A percentile compares a stretch with the other conserved stretches of the same genome.
Conservation (phyloP, 192 early-diverging fungal genomes). For the Funneliformis geosporum region DNA sequence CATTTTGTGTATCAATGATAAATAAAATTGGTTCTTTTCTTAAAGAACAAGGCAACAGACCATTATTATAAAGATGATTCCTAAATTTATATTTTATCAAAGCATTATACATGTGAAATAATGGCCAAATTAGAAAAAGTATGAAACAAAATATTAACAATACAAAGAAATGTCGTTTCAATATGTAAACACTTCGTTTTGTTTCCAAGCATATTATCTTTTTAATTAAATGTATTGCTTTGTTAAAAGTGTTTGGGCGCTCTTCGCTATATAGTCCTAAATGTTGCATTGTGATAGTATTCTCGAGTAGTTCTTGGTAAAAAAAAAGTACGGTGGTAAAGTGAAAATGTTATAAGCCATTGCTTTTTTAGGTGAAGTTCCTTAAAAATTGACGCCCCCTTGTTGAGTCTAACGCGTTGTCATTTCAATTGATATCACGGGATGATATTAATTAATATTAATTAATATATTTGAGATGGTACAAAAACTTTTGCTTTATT, state of each 20-base stretch:
- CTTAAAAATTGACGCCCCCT: too few relatives aligned
- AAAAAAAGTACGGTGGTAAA: too few relatives aligned
- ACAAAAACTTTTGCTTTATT: too few relatives aligned
- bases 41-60: slow-evolving; percentile 49
- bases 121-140: background rate
- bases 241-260: background rate
- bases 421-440: too few relatives aligned
- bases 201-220: background rate
- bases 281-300: background rate
- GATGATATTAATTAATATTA: too few relatives aligned
- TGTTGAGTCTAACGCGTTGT: too few relatives aligned
- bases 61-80: slow-evolving; percentile 51
- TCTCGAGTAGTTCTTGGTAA: background rate
- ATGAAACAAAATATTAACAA: background rate
- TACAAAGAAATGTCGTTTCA: background rate
- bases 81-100: slow-evolving; percentile 46
- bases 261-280: background rate
- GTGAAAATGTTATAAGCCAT: too few relatives aligned
- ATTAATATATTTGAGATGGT: too few relatives aligned
- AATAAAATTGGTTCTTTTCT: slow-evolving; percentile 57
- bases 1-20: slow-evolving; percentile 48
- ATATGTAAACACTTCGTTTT: background rate
- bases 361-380: too few relatives aligned
- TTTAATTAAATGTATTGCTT: background rate
- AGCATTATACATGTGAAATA: background rate